A percentile compares a stretch with the other conserved stretches of the same genome.
Conservation (phyloP, 2,329 filamentous ascomycete genomes). For the Cladophialophora carrionii region DNA sequence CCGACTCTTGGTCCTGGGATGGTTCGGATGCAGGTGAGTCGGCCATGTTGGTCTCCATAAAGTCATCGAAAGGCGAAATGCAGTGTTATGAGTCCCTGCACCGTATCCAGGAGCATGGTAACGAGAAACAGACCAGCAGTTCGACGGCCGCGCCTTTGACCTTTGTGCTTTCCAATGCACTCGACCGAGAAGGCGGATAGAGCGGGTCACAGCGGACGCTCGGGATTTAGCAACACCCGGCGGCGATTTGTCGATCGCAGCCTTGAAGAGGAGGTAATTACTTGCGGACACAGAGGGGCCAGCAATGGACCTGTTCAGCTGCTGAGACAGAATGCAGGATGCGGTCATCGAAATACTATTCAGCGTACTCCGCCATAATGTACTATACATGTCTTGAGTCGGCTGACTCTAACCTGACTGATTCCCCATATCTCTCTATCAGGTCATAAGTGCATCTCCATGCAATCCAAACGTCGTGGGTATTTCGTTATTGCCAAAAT, state of each 20-base stretch:
- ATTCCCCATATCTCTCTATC: slow-evolving; percentile 13
- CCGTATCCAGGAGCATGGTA: slow-evolving; percentile 14
- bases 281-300: slow-evolving; percentile 1
- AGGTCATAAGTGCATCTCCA: slow-evolving; percentile 17
- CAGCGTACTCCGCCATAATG: background rate
- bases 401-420: background rate
- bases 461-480: slow-evolving; percentile 20
- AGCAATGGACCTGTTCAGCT: background rate
- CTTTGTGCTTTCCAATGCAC: slow-evolving; percentile 10
- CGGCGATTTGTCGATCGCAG: slow-evolving; percentile 5
- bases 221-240: slow-evolving; percentile 13
- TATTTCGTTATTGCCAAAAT: slow-evolving; percentile 20
- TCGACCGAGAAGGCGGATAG: slow-evolving; percentile 12
- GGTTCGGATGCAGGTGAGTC: slow-evolving; percentile 32
- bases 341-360: too few species aligned
- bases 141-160: slow-evolving; percentile 11
- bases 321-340: background rate
- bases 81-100: background rate
- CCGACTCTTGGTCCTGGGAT: slow-evolving; percentile 34
- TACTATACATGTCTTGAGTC: slow-evolving; percentile 14
- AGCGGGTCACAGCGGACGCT: slow-evolving; percentile 18
- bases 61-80: slow-evolving; percentile 9
- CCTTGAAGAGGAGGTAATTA: slow-evolving; percentile 1
- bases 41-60: slow-evolving; percentile 19
- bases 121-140: slow-evolving; percentile 5